A percentile compares a stretch with the other conserved stretches of the same genome.
Evolutionary conservation across 1,284 basidiomycete genomes (phyloP).

Genomic region (Phlebopus sp.): DNA sequence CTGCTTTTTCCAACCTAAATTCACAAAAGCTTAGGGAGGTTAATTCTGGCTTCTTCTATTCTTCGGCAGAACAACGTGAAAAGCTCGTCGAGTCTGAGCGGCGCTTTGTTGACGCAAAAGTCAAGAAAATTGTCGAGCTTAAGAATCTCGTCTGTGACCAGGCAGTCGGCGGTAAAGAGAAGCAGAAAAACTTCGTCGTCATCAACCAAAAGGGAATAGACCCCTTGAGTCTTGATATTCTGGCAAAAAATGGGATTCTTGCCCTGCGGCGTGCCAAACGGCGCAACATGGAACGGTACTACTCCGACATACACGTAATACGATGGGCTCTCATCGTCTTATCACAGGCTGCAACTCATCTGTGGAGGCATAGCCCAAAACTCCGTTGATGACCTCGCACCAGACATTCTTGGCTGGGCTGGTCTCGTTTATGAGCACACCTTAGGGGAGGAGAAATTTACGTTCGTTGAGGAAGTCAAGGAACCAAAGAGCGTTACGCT

Average conservation of each 20-base stretch:
- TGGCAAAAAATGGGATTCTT: conserved; percentile 96
- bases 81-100: conserved; percentile 98
- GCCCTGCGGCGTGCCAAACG: conserved; percentile 95
- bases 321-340: conserved; percentile 16
- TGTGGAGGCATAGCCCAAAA: conserved; percentile 97
- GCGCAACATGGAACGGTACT: conserved; percentile 93
- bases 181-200: conserved; percentile 87
- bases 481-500: conserved; percentile 97
- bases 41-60: conserved; percentile 99
- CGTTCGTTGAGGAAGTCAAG: conserved; percentile 96
- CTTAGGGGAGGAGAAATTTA: conserved; percentile 98
- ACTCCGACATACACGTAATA: conserved; percentile 25
- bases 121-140: conserved; percentile 96
- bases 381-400: conserved; percentile 94
- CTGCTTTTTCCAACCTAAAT: conserved; percentile 18
- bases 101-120: conserved; percentile 90
- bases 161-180: conserved; percentile 76
- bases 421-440: conserved; percentile 99
- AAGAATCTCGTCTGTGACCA: conserved; percentile 97
- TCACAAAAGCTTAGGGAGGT: conserved; percentile 71
- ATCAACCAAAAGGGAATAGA: conserved; percentile 99
- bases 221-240: conserved; percentile 92
- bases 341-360: conserved; percentile 78
- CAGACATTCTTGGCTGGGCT: conserved; percentile 93
- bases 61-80: conserved; percentile 96